A percentile compares a stretch with the other conserved stretches of the same genome.
These are phyloP conservation scores for Parafenestella ontariensis DNA, from an alignment of 2,329 filamentous ascomycete species.

Conservation along the genomic window DNA sequence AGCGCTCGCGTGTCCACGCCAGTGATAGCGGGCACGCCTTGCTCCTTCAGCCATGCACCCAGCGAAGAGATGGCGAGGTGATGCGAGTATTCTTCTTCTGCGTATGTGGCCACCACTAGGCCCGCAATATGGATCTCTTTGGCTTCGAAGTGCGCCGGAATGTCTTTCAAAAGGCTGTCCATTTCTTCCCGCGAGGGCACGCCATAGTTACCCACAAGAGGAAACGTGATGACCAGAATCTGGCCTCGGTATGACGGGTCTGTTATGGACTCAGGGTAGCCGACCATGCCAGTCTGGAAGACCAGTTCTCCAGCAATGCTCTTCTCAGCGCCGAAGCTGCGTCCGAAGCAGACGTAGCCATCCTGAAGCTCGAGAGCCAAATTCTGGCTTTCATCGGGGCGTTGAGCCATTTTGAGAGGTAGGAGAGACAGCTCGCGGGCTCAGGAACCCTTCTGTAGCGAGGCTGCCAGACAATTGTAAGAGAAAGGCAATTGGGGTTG, in stretches of 20 bases:
- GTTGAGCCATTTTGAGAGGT: constrained; percentile 40
- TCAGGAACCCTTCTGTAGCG: constrained; percentile 39
- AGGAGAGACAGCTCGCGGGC: constrained; percentile 44
- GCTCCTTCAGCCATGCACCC: constrained; percentile 94
- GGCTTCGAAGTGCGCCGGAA: constrained; percentile 93
- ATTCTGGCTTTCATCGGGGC: constrained; percentile 58
- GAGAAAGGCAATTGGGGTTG: constrained; percentile 23
- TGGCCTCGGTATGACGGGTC: constrained; percentile 90
- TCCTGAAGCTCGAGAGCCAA: constrained; percentile 93
- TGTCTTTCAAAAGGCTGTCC: constrained; percentile 82
- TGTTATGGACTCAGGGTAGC: constrained; percentile 92
- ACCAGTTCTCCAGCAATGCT: constrained; percentile 96
- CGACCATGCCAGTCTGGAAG: constrained; percentile 99
- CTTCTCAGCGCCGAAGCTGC: constrained; percentile 95
- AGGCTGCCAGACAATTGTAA: constrained; percentile 42
- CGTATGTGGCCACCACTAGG: constrained; percentile 88
- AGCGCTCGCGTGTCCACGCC: constrained; percentile 92
- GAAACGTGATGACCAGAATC: constrained; percentile 96
- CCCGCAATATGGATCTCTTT: constrained; percentile 92
- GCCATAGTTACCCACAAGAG: constrained; percentile 95
- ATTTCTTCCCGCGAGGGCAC: constrained; percentile 86
- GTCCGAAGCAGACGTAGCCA: constrained; percentile 88
- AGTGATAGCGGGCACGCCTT: constrained; percentile 91
- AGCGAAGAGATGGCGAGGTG: constrained; percentile 89
- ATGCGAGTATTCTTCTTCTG: constrained; percentile 94